Percentiles rank a stretch among this genome's conserved stretches.
These are phyloP conservation scores for Chalciporus pseudorubinellus DNA, from an alignment of 768 basidiomycete genomes.

Conservation along the genomic window DNA sequence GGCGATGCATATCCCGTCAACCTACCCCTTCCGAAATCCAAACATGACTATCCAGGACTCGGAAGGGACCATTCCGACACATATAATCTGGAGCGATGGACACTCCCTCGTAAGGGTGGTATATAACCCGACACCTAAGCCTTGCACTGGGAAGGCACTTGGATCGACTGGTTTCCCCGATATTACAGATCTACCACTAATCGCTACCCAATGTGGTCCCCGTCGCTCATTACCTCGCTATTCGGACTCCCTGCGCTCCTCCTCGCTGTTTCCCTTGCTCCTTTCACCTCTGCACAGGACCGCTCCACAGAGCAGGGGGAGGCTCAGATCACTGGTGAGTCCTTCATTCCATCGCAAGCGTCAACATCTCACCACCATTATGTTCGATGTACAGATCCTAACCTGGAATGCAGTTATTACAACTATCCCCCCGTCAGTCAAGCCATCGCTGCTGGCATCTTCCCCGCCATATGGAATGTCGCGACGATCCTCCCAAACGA, in stretches of 20 bases:
- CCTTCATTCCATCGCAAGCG: not conserved
- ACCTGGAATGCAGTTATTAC: slow-evolving; percentile 44
- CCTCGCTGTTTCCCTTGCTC: slow-evolving; percentile 4
- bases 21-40: too few relatives aligned
- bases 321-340: slow-evolving; percentile 37
- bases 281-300: slow-evolving; percentile 15
- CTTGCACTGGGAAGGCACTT: too few relatives aligned
- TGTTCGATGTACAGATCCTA: slow-evolving; percentile 24
- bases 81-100: too few relatives aligned
- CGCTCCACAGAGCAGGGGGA: slow-evolving; percentile 37
- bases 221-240: slow-evolving; percentile 20
- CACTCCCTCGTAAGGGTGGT: too few relatives aligned
- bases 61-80: too few relatives aligned
- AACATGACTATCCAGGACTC: too few relatives aligned
- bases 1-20: too few relatives aligned
- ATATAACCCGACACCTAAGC: too few relatives aligned
- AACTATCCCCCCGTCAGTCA: slow-evolving; percentile 36
- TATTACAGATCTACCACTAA: too few relatives aligned
- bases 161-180: too few relatives aligned
- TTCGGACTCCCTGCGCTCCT: slow-evolving; percentile 2
- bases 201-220: slow-evolving; percentile 11
- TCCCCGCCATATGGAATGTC: slow-evolving; percentile 44
- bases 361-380: too few relatives aligned
- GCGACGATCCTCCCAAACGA: slow-evolving; percentile 45
- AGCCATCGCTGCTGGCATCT: slow-evolving; percentile 31